Evolutionary conservation across 2,329 filamentous ascomycete species (phyloP), one percentile per base, ranked within the genome.

Genomic region (Plenodomus lindquistii): DNA sequence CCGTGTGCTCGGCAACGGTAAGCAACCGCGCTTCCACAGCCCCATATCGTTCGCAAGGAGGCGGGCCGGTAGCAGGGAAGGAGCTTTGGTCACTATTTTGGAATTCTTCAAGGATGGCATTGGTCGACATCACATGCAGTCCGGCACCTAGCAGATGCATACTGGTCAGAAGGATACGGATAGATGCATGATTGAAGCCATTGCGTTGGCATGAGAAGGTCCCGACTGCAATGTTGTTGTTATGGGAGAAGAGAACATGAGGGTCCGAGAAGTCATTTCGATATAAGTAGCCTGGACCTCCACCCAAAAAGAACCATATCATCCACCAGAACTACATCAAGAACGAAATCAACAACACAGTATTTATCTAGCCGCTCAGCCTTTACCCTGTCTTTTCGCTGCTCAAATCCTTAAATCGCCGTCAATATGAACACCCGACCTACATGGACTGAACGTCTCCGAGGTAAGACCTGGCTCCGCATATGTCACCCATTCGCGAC

Each of bases 391-490:
- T 15, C 10, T 27, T 37, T 22, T 31, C 15, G 20, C 17, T 37
- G 6, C 18, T 16, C 36, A 34, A 47, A 54, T 36, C 52, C 43
- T n/a, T 37, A 52, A 51, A 40, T 41, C 5, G 11, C 11, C 27
- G 15, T 4, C 27, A 31, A 31, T 13, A 31, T 31, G 27, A 31
- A 31, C 27, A 31, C 27, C 11, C 27, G 27, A 13, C 27, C 27
- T 7, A 31, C 55, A n/a, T 67, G 63, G 62, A 50, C 59, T 6
- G 49, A 66, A 38, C 61, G 62, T 41, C 66, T 72, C 37, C 53
- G 54, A 57, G 67, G 69, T 70, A 48, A 22, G 37, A 57, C 7
- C 6, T 20, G 35, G 11, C 16, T 27, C 13, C 22, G 34, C n/a
- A 19, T 40, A 15, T 20, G 17, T 31, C 18, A 19, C 34, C 24